Evolutionary conservation across 2,329 filamentous ascomycete genomes (phyloP).

Genomic region (Shiraia sp.): DNA sequence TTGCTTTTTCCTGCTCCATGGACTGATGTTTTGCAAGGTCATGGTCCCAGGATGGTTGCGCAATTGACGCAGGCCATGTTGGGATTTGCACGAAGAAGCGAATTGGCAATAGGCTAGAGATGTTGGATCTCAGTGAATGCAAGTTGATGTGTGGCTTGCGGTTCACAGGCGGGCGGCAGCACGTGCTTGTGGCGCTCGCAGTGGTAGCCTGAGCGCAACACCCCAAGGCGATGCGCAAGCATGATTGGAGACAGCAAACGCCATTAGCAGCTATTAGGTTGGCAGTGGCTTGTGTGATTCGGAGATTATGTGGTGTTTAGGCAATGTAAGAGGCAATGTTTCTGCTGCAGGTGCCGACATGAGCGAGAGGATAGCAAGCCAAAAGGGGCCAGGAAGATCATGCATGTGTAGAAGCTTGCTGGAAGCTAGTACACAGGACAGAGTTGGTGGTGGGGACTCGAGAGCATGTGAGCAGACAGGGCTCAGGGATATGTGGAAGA

Average conservation of each 20-base stretch:
- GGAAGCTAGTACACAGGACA: neutral
- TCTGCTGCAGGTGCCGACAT: conserved; percentile 3
- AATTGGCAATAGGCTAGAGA: no score
- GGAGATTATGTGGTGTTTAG: conserved; percentile 22
- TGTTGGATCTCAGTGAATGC: no score
- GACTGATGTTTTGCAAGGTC: no score
- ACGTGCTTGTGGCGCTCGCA: conserved; percentile 2
- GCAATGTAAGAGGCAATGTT: conserved; percentile 5
- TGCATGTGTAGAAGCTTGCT: conserved; percentile 1
- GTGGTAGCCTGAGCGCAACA: neutral
- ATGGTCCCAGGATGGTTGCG: no score
- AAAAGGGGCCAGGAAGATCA: conserved; percentile 1
- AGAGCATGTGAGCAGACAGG: no score
- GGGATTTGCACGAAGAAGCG: no score
- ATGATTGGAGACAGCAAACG: conserved; percentile 16
- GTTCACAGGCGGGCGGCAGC: conserved; percentile 1
- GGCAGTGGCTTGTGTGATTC: conserved; percentile 20
- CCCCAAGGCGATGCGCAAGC: conserved; percentile 1
- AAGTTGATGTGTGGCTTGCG: neutral
- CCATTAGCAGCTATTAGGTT: conserved; percentile 8
- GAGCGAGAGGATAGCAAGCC: neutral
- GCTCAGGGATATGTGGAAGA: no score
- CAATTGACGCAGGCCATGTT: no score
- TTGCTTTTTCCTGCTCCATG: no score
- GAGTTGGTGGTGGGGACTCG: no score